Percentiles rank a stretch among this genome's conserved stretches.
Evolutionary conservation across 176 grass and related monocot genomes (phyloP).

Genomic region (Eragrostis curvula): DNA sequence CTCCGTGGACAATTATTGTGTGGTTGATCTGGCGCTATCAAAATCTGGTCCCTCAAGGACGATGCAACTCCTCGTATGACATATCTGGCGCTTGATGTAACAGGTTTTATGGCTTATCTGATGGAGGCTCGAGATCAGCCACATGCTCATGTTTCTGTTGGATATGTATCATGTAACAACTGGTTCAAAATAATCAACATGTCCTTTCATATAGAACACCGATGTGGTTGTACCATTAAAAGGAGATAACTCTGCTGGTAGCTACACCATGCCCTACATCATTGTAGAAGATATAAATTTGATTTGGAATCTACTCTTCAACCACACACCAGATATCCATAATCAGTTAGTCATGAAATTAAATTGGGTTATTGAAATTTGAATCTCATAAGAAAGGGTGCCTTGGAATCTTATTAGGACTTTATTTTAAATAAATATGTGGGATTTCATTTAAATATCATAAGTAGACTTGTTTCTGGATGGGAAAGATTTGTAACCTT

Average conservation of each 20-base stretch:
- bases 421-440: background rate
- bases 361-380: background rate
- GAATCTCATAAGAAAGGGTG: background rate
- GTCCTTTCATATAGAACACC: background rate
- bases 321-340: background rate
- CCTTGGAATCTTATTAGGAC: background rate
- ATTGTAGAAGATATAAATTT: background rate
- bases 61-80: background rate
- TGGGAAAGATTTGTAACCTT: background rate
- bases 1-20: constrained; percentile 1
- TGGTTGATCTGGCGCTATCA: constrained; percentile 22
- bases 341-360: background rate
- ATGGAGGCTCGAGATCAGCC: background rate
- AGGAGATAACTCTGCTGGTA: background rate
- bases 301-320: background rate
- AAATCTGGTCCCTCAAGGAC: background rate
- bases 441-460: too few relatives aligned
- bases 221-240: background rate
- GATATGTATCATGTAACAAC: background rate
- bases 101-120: background rate
- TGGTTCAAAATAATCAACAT: background rate
- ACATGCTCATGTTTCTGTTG: constrained; percentile 12
- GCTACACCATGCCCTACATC: background rate
- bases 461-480: too few relatives aligned
- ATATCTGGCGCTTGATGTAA: background rate